Conservation (phyloP, 2,329 filamentous ascomycete species). For the Fusarium pseudograminearum region DNA sequence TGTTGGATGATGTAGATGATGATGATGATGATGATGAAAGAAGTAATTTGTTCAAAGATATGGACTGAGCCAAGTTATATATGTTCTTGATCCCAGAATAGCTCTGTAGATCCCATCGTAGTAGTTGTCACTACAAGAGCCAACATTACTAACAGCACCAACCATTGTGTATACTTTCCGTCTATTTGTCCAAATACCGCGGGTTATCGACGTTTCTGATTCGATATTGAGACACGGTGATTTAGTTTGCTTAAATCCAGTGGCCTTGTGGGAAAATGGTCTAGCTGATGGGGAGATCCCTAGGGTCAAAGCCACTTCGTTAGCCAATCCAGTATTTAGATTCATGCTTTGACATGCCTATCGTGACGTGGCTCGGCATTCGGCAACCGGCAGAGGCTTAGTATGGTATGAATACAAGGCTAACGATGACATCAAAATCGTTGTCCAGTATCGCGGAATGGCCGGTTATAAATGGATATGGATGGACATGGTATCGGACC, state of each 20-base stretch:
- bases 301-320: neutral
- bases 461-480: neutral
- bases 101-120: neutral
- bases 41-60: fast-evolving
- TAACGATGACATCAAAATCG: neutral
- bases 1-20: neutral
- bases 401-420: too few relatives aligned
- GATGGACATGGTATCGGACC: fast-evolving
- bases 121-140: neutral
- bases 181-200: neutral
- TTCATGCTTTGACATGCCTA: neutral
- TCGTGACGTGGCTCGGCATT: neutral
- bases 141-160: neutral
- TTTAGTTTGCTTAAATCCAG: neutral
- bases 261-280: too few relatives aligned
- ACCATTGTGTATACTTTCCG: neutral
- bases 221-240: neutral
- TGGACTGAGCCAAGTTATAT: neutral
- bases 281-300: neutral
- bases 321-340: neutral
- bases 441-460: neutral
- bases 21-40: neutral
- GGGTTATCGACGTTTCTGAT: neutral
- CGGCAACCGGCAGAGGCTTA: too few relatives aligned
- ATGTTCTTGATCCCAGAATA: neutral